Base-by-base conservation (phyloP, 257 asterid genomes). In the Handroanthus guayacan region DNA sequence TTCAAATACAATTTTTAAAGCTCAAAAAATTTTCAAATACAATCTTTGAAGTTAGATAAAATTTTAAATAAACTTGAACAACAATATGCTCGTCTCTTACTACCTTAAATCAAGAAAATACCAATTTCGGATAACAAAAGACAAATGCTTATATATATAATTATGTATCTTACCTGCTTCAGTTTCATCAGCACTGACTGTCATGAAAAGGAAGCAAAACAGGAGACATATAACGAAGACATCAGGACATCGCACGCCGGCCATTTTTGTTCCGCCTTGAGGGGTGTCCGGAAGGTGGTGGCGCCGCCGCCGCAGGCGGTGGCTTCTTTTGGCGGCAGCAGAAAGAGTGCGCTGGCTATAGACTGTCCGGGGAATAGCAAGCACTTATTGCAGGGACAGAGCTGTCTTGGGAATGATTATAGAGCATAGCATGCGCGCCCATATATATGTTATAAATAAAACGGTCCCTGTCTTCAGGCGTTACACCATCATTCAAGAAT, bases 161-260 rank as follows among this genome's bases (percentile, higher is more conserved):
- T 13, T 14, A 31, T 16, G 2, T 3, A 16, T 36, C 71, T 45
- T 48, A 82, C 85, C 85, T 9, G 75, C 81, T 85, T 77, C 86
- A 75, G 62, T 39, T 31, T 56, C 48, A 48, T 57, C 48, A 36
- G 82, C 83, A 51, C 58, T 47, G 47, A 81, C 78, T 14, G 68
- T 4, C 38, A 56, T 54, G 31, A 60, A 18, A 47, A 80, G 69
- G 77, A 75, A 60, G 62, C 11, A 61, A 47, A 68, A 4, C 60
- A 77, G 4, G 75, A 77, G 71, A 58, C 31, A 70, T 7, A 79
- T 5, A 20, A 73, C 1, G 16, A 64, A 17, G 72, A 69, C 14
- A 48, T 64, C 10, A 6, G 37, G 3, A 5, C 54, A n/a, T 2
- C 39, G 68, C 10, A 10, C 16, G 14, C 37, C 14, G 37, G 18